Percentiles rank a stretch among this genome's conserved stretches.
Conservation (phyloP, 768 basidiomycete species). For the Floccularia luteovirens region DNA sequence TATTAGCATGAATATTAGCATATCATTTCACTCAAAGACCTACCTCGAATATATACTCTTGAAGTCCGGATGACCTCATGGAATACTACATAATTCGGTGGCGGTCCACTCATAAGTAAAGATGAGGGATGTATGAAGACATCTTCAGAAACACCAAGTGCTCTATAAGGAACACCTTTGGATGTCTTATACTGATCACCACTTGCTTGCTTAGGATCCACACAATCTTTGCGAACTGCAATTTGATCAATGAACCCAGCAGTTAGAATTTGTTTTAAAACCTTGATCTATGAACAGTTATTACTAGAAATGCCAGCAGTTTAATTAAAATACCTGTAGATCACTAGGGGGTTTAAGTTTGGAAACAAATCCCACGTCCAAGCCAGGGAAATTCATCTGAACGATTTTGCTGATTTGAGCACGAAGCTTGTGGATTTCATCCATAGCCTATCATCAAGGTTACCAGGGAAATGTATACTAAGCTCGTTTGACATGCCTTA, state of each 20-base stretch:
- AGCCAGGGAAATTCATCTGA: slow-evolving; percentile 62
- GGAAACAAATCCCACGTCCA: slow-evolving; percentile 50
- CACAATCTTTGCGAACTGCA: slow-evolving; percentile 82
- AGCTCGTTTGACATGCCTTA: slow-evolving; percentile 47
- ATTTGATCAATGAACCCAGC: slow-evolving; percentile 95
- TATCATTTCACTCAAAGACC: slow-evolving; percentile 7
- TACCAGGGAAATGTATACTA: neutral
- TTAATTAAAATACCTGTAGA: slow-evolving; percentile 49
- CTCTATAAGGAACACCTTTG: slow-evolving; percentile 76
- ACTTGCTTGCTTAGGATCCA: slow-evolving; percentile 45
- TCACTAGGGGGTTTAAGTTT: slow-evolving; percentile 72
- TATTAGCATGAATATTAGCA: slow-evolving; percentile 1
- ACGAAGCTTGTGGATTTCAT: slow-evolving; percentile 95
- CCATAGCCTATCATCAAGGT: slow-evolving; percentile 69
- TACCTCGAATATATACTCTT: slow-evolving; percentile 76
- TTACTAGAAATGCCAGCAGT: neutral
- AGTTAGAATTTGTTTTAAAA: slow-evolving; percentile 78
- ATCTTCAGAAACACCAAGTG: slow-evolving; percentile 75
- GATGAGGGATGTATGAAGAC: slow-evolving; percentile 92
- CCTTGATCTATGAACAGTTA: slow-evolving; percentile 60
- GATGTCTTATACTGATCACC: slow-evolving; percentile 70
- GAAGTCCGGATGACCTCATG: slow-evolving; percentile 76
- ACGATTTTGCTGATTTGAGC: slow-evolving; percentile 86
- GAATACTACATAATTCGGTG: slow-evolving; percentile 85
- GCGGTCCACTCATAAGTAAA: slow-evolving; percentile 54